Evolutionary conservation across 2,329 filamentous ascomycete genomes (phyloP).

Genomic region (Pseudogymnoascus sp.): DNA sequence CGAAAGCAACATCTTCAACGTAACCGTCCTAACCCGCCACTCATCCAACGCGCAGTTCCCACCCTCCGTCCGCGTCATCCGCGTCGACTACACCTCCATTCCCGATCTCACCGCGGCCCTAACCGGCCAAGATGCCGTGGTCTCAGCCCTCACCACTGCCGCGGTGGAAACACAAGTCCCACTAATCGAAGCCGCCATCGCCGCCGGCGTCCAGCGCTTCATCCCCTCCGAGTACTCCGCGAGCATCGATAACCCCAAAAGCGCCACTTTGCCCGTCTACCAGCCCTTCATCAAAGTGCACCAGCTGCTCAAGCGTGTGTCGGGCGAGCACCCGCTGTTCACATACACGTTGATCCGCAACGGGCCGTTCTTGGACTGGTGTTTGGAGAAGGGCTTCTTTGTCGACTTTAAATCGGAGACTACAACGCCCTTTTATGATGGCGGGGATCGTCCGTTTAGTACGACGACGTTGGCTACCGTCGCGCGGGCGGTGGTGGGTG

Average conservation of each 20-base stretch:
- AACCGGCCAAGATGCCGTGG: slow-evolving; percentile 47
- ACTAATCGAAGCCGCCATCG: background rate
- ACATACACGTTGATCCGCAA: background rate
- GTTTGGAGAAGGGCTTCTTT: background rate
- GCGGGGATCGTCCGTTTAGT: background rate
- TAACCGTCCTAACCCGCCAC: slow-evolving; percentile 40
- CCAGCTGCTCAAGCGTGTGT: background rate
- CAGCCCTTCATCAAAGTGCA: background rate
- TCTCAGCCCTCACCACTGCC: slow-evolving; percentile 38
- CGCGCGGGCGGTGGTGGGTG: background rate
- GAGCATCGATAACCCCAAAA: background rate
- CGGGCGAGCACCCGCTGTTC: background rate
- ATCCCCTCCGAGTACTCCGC: background rate
- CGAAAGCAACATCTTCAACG: slow-evolving; percentile 30
- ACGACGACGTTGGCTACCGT: background rate
- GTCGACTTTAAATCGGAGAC: background rate
- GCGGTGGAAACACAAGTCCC: slow-evolving; percentile 36
- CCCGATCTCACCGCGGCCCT: slow-evolving; percentile 39
- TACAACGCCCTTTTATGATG: background rate
- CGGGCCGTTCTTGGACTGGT: background rate
- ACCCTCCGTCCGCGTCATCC: slow-evolving; percentile 33
- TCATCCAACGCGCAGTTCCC: slow-evolving; percentile 28
- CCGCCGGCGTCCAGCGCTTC: background rate
- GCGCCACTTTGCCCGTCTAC: background rate
- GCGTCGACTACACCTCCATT: slow-evolving; percentile 37